Evolutionary conservation across 352 stramenopile genomes (phyloP), one percentile per base, ranked within the genome.

Genomic region (Globisporangium camurandrum): DNA sequence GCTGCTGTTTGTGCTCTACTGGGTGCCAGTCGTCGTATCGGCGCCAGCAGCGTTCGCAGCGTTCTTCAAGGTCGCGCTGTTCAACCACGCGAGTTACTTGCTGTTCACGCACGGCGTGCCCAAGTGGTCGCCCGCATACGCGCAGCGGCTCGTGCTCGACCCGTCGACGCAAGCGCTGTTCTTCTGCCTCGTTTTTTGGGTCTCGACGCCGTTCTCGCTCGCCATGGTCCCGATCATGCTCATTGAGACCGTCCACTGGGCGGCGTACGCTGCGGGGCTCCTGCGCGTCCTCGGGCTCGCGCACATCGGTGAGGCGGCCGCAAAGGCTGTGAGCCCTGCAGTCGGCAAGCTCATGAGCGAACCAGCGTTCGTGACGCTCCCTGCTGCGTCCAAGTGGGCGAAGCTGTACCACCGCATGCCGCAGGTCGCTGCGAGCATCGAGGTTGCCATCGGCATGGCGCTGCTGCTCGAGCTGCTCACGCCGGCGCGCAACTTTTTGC

Each of bases 101-200:
- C 58, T 75, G 26, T 93, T 88, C 55, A 87, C 78, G 28, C 80
- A 95, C 61, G 84, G 85, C 27, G 50, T 59, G 20, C 83, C 85
- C 34, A 73, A 79, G 54, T 77, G 68, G 67, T 79, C 84, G 43
- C 68, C 75, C 1, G 66, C 56, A 22, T 95, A 95, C 54, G 78
- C 69, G n/a, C 81, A 95, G 62, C 67, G 82, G 4, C 62, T 95
- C 27, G 66, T 93, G 51, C 54, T 89, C 42, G 85, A 95, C 57
- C 83, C 81, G 45, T 75, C 81, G 24, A 75, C 81, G 27, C 85
- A 95, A 58, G 67, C 79, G 51, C 68, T 93, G 24, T 87, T 93
- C 65, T 91, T 89, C 64, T 88, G 71, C 30, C 64, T 94, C 28
- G 68, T 95, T 39, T 95, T 95, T 56, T 92, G 71, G 64, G 74